Evolutionary conservation across 2,329 filamentous ascomycete genomes (phyloP), one percentile per base, ranked within the genome.

Genomic region (Hypoxylon sp.): DNA sequence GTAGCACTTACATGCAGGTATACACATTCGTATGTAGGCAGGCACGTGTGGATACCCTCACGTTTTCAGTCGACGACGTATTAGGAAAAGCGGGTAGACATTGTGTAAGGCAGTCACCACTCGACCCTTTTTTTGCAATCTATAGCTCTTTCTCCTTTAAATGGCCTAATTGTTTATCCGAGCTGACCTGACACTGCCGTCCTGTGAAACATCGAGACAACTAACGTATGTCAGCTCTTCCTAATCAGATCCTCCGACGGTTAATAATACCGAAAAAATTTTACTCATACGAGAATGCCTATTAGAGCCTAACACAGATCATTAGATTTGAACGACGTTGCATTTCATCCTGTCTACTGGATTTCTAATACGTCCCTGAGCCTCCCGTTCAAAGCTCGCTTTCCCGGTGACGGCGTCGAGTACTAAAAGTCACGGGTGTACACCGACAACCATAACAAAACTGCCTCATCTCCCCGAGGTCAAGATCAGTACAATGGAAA

Each of bases 61-160:
- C 14, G 14, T 14, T 28, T 51, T 21, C 48, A 21, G 28, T 51
- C 10, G 11, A 51, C 25, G 30, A 34, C 17, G 6, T 51, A 21
- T 17, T 21, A 11, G 28, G 48, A 34, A 51, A 51, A 9, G 21
- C 17, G 10, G 6, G n/a, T 14, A 23, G 17, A 19, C 14, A 46
- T 43, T 34, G 25, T 56, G 38, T 46, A 23, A 56, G 53, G 52
- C 34, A 56, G 53, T 23, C 25, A 56, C 53, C 9, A 23, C 23
- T 34, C 11, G 7, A 14, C 17, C 19, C 19, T 17, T 11, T 21
- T 14, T 17, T 11, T 14, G 32, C 23, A 2, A 45, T 43, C 38
- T 11, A 19, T 28, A 30, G 28, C 28, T 21, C n/a, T 21, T 43
- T 41, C 36, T 45, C 19, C 21, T 10, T 17, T 49, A 3, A 49